Conservation (phyloP, 2,329 filamentous ascomycete genomes). For the Diaporthe humulicola region DNA sequence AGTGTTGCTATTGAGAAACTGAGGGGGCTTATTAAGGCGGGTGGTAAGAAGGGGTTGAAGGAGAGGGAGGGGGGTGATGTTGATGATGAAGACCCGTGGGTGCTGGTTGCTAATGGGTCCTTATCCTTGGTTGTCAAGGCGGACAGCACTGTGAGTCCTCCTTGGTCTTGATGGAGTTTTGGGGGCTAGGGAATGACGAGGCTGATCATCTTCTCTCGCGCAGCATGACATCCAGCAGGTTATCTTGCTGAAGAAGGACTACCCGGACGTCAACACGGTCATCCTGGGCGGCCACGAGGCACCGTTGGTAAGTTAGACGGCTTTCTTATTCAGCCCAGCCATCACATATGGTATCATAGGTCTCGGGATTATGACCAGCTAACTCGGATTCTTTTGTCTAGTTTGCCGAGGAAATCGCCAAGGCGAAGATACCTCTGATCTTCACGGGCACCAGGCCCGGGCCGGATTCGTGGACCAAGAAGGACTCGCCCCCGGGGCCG, state of each 20-base stretch:
- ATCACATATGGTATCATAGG: not conserved
- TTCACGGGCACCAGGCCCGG: constrained; percentile 54
- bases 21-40: constrained; percentile 52
- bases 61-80: constrained; percentile 37
- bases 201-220: constrained; percentile 3
- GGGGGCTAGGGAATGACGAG: not conserved
- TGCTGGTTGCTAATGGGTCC: constrained; percentile 51
- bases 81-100: constrained; percentile 48
- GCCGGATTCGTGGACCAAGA: constrained; percentile 52
- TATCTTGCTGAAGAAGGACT: constrained; percentile 54
- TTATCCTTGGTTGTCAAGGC: constrained; percentile 57
- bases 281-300: constrained; percentile 56
- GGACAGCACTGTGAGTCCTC: constrained; percentile 51
- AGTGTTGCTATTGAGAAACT: constrained; percentile 49
- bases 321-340: not conserved
- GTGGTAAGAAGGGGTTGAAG: constrained; percentile 48
- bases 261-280: constrained; percentile 50
- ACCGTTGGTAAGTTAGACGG: constrained; percentile 48
- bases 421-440: constrained; percentile 57
- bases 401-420: constrained; percentile 55
- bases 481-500: constrained; percentile 55
- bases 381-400: constrained; percentile 34
- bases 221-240: constrained; percentile 57
- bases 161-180: not conserved
- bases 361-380: not conserved